Evolutionary conservation across 768 basidiomycete genomes (phyloP).

Genomic region (Rhodotorula toruloides): DNA sequence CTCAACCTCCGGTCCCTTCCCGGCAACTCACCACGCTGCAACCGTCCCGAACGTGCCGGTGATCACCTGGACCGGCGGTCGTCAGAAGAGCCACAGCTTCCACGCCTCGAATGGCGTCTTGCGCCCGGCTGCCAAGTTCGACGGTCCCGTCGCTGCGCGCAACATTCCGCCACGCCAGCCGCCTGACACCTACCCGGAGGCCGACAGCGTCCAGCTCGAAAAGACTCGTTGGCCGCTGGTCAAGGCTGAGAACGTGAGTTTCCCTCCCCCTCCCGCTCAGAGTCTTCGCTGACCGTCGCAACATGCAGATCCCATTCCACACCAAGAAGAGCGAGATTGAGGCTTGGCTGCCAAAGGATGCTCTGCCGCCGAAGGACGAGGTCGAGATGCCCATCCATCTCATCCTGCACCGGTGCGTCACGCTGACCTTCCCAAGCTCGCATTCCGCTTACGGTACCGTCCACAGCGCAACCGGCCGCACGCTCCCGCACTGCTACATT

Average conservation of each 20-base stretch:
- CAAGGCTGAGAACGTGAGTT: slow-evolving; percentile 31
- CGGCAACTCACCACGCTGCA: no score
- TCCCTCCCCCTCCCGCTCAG: background rate
- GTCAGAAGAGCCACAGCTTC: no score
- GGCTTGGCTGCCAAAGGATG: slow-evolving; percentile 9
- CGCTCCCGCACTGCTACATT: slow-evolving; percentile 38
- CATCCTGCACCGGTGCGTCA: slow-evolving; percentile 32
- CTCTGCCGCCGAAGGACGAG: background rate
- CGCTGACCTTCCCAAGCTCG: background rate
- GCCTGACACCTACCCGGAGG: no score
- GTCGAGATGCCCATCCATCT: slow-evolving; percentile 27
- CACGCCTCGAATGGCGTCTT: no score
- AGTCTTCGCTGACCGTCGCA: accelerated
- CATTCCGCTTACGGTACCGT: background rate
- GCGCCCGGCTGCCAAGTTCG: no score
- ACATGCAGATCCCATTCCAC: slow-evolving; percentile 25
- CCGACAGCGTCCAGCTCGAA: background rate
- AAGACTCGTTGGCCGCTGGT: slow-evolving; percentile 11
- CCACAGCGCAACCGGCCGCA: slow-evolving; percentile 25
- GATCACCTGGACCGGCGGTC: no score
- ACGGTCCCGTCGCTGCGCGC: no score
- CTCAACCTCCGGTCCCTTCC: background rate
- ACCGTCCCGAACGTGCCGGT: no score
- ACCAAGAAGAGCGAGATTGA: slow-evolving; percentile 7
- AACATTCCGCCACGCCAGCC: no score